Percentiles rank a stretch among this genome's conserved stretches.
These are phyloP conservation scores for Penicillium flavigenum DNA, from an alignment of 495 filamentous ascomycete genomes.

Conservation along the genomic window DNA sequence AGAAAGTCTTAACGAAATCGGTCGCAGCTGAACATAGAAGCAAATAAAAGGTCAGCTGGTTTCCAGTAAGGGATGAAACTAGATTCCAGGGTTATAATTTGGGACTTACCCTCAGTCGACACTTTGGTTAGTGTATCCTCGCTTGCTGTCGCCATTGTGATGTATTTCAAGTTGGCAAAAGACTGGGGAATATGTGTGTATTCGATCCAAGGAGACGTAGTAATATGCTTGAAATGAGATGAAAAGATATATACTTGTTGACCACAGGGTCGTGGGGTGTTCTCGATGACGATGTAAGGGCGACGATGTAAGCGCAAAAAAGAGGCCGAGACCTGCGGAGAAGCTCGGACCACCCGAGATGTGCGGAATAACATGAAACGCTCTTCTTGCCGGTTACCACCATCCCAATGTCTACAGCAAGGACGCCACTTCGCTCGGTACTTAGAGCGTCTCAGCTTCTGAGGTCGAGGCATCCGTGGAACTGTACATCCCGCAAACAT, in stretches of 20 bases:
- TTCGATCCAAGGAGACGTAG: background rate
- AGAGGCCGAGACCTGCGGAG: conserved; percentile 18
- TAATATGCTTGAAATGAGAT: background rate
- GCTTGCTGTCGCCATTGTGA: conserved; percentile 40
- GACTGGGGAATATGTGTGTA: background rate
- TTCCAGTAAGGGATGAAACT: background rate
- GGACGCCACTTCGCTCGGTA: conserved; percentile 33
- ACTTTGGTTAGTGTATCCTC: conserved; percentile 48
- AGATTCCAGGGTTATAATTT: background rate
- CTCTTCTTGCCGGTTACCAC: conserved; percentile 17
- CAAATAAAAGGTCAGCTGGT: conserved; percentile 8
- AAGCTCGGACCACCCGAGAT: conserved; percentile 46
- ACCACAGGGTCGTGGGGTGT: background rate
- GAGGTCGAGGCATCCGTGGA: conserved; percentile 32
- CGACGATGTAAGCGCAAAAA: conserved; percentile 14
- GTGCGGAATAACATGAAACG: conserved; percentile 28
- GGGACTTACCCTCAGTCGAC: conserved; percentile 48
- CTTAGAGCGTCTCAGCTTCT: conserved; percentile 35
- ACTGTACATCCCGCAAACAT: conserved; percentile 32
- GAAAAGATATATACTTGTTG: background rate
- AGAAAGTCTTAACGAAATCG: conserved; percentile 54
- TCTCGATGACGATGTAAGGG: background rate
- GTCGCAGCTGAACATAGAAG: conserved; percentile 40
- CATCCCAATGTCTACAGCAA: conserved; percentile 36
- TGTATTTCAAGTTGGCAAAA: background rate